A percentile compares a stretch with the other conserved stretches of the same genome.
phyloP scores from a whole-genome alignment of 345 rosid species.

The Triadica sebifera region DNA sequence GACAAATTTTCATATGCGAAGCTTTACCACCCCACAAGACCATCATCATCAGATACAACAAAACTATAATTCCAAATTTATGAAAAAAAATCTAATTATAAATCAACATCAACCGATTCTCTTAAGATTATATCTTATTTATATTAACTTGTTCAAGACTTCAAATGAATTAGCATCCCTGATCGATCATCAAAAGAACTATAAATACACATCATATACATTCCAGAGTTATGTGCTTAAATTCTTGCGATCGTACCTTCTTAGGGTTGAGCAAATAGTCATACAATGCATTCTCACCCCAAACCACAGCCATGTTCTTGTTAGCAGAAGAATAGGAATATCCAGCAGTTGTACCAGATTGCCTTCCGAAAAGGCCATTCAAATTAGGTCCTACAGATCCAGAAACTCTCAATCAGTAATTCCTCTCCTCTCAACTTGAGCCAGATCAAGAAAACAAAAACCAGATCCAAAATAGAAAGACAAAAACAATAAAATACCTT shows the following conservation, averaged over 20 bases:
- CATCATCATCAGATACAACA: too few relatives aligned
- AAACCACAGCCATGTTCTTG: constrained; percentile 77
- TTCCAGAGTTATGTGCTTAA: too few relatives aligned
- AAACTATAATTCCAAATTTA: too few relatives aligned
- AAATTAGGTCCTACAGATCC: constrained; percentile 70
- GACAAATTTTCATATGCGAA: too few relatives aligned
- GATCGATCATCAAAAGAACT: too few relatives aligned
- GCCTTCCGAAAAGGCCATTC: constrained; percentile 88
- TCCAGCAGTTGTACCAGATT: constrained; percentile 76
- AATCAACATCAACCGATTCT: too few relatives aligned
- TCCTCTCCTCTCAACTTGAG: neutral
- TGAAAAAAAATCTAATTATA: too few relatives aligned
- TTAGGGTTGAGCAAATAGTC: constrained; percentile 88
- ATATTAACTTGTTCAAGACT: too few relatives aligned
- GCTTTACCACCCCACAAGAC: too few relatives aligned
- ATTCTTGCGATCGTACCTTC: constrained; percentile 44
- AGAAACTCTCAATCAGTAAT: neutral
- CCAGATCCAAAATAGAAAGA: neutral
- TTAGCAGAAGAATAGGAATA: constrained; percentile 94
- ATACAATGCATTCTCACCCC: constrained; percentile 84
- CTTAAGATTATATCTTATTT: too few relatives aligned
- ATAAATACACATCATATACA: too few relatives aligned
- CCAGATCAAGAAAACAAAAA: neutral
- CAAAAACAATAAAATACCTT: constrained; percentile 40
- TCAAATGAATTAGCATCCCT: too few relatives aligned